Base-by-base conservation (phyloP, 331 rosid genomes). In the Spiraea crenata region DNA sequence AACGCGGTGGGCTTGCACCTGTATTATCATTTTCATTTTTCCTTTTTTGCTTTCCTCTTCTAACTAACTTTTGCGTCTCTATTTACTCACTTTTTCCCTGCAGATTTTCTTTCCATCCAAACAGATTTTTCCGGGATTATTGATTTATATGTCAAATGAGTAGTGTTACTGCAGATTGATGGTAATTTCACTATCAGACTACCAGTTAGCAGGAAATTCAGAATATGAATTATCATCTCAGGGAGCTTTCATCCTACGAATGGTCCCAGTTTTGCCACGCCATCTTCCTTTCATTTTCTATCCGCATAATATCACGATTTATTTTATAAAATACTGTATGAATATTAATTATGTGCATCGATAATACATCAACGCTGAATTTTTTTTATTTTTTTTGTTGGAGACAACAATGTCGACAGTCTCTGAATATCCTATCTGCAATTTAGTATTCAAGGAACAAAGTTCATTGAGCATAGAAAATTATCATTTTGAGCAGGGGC, bases 181-280 rank as follows among this genome's bases (percentile, higher is more conserved):
- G 31, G 31, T 25, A 25, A 25, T 2, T 25, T 25, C 31, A 25
- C 31, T 25, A 25, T 25, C 31, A 25, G 31, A 25, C 31, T 25
- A 25, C 2, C 31, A 25, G 31, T 52, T 17, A 12, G 2, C 49
- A 0, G 15, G 1, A 14, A 37, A 60, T 15, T 35, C 12, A 60
- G 67, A 62, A 56, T 35, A 35, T 37, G 3, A 42, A 62, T 62
- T 62, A 58, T 35, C 44, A 7, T 15, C 19, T 31, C 62, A 31
- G 62, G 2, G 13, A 31, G 17, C 11, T 57, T 20, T 2, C 3
- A 54, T 25, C 37, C 2, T 34, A 41, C 57, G 74, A 59, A 11
- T 3, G 64, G 13, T 42, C 70, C 65, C 51, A 10, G 15, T 51
- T 13, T 1, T 17, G 75, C 75, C 80, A 76, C 74, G 69, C 54